A percentile compares a stretch with the other conserved stretches of the same genome.
Conservation (phyloP, 2,329 filamentous ascomycete genomes). For the Teratosphaeria zuluensis region DNA sequence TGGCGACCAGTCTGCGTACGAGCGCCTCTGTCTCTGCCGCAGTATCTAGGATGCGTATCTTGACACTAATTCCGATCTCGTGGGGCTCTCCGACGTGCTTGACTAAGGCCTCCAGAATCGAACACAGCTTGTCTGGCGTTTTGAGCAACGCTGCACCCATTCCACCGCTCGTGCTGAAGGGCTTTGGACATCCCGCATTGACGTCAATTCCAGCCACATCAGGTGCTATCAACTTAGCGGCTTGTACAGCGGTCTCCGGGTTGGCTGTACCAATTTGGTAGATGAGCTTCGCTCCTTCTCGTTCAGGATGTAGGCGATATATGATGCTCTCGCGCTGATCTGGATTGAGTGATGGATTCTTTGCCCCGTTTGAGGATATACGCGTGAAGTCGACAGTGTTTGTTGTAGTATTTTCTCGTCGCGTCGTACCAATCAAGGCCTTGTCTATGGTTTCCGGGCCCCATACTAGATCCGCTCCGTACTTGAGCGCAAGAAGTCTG, state of each 20-base stretch:
- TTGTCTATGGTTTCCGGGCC: conserved; percentile 92
- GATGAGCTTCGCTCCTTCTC: conserved; percentile 66
- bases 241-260: conserved; percentile 71
- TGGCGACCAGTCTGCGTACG: conserved; percentile 68
- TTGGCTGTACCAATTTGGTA: conserved; percentile 89
- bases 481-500: conserved; percentile 78
- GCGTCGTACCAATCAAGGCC: conserved; percentile 77
- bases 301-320: conserved; percentile 70
- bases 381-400: conserved; percentile 79
- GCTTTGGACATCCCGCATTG: conserved; percentile 96
- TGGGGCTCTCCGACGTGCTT: conserved; percentile 65
- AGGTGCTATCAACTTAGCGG: conserved; percentile 70
- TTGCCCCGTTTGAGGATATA: conserved; percentile 58
- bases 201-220: conserved; percentile 94
- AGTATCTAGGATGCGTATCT: conserved; percentile 80
- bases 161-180: conserved; percentile 84
- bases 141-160: conserved; percentile 90
- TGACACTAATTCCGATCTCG: conserved; percentile 90
- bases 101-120: conserved; percentile 77
- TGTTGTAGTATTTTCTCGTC: conserved; percentile 65
- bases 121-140: conserved; percentile 72
- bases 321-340: conserved; percentile 56
- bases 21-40: conserved; percentile 65
- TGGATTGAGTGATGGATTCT: conserved; percentile 45
- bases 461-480: conserved; percentile 96